Evolutionary conservation across 1,284 basidiomycete species (phyloP), one percentile per base, ranked within the genome.

Genomic region (Melampsora americana): DNA sequence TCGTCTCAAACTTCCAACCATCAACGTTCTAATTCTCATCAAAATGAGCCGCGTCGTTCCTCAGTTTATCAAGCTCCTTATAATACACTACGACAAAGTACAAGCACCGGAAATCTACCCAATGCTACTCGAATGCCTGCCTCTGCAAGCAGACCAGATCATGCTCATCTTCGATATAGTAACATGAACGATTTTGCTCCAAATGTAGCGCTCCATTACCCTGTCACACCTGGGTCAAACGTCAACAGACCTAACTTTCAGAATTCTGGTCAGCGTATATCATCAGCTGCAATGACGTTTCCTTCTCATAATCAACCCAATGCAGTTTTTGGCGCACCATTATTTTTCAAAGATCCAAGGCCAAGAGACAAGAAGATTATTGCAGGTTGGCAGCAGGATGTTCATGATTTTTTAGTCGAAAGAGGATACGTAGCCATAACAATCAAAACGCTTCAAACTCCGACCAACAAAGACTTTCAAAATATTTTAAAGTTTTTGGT

Each of bases 381-480:
- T 6, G 46, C 35, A 46, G 46, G 18, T 23, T 90, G 92, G 87
- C 87, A 89, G 26, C 87, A 89, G 77, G 90, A 92, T 46, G 88
- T 95, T 76, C 84, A 86, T 56, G 85, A 84, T 16, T 93, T 89
- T 84, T 86, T 94, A 11, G 85, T 87, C 74, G 82, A 83, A 26
- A 86, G 85, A 18, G 88, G 87, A 2, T 89, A 87, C 74, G 89
- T 91, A 0, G 79, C 83, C 5, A 87, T 92, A 46, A 85, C 87
- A 0, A 86, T 87, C 81, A 86, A 88, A 73, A 88, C 87, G 2
- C 84, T 93, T 5, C 84, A 86, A 60, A 90, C 89, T 61, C 91
- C 93, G 62, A 90, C 90, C 4, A 89, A 87, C 7, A 91, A 92
- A 79, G 91, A 93, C 78, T 94, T 91, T 80, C 88, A 91, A 62